Evolutionary conservation across 345 rosid species (phyloP), one percentile per base, ranked within the genome.

Genomic region (Tarenaya hassleriana): DNA sequence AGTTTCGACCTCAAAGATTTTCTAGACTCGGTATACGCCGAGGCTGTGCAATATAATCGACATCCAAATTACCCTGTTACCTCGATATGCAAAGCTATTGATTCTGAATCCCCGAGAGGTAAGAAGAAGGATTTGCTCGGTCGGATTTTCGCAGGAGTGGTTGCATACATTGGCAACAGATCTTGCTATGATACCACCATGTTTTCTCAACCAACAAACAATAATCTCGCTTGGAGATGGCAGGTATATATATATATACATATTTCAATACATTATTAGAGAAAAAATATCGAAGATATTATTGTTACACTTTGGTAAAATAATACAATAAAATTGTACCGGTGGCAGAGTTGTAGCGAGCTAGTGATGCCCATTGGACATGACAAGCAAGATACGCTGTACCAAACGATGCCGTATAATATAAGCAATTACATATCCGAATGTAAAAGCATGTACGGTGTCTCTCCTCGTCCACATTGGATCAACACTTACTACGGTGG

Each of bases 381-480:
- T 12, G 74, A 69, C 53, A 46, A 50, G 34, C 35, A 61, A 55
- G 63, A 68, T 34, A 63, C 80, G 0, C 83, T 87, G 96, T 83
- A 81, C 40, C 81, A 64, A 57, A 61, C 76, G 7, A 39, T 48
- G 0, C 86, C 83, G 19, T 79, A 77, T 52, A 54, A 71, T 62
- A 64, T 87, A 6, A 60, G 29, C 1, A 58, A 27, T 29, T 76
- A 52, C 64, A 68, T 57, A 7, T 54, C 61, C 1, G 41, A 41
- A 2, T 87, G 96, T 71, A 27, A 70, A 35, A 50, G 60, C 19
- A 6, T 14, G 12, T 83, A 70, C 52, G 85, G 89, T 16, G 76
- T 87, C 63, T 40, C 49, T 16, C 87, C 96, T 41, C 71, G 69
- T 42, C 89, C 86, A 56, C 86, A 81, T 41, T 87, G 92, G 96